Base-by-base conservation (phyloP, 306 rosid genomes). In the Styphnolobium japonicum region DNA sequence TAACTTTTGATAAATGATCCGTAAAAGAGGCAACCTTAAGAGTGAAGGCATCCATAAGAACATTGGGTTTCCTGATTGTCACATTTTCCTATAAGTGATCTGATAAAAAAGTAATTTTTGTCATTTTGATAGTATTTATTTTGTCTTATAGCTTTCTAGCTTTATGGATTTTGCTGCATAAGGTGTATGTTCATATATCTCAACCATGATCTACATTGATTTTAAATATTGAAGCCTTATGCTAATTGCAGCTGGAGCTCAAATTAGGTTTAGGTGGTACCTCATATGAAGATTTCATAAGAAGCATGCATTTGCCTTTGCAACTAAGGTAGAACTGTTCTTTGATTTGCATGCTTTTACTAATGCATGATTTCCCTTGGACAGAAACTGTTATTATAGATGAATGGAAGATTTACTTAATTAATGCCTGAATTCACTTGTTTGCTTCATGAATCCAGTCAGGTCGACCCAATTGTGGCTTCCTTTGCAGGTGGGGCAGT, bases 401-500 rank as follows among this genome's bases (percentile, higher is more conserved):
- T 53, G 78, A 80, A 31, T 25, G 40, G 9, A 15, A 18, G 19
- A 75, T 62, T n/a, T 85, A n/a, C 75, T n/a, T n/a, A n/a, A 27
- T 29, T 62, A 45, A 51, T 65, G 63, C 73, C 71, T 23, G 73
- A 75, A 72, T 52, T 22, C 15, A 67, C 55, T 80, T 78, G 60
- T 75, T 83, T 31, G 58, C 78, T 80, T 81, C 75, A 33, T 64
- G 39, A 52, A 64, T 64, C 71, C 93, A 95, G 98, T 86, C 98
- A 95, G 86, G 98, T 95, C 40, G 98, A 95, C 75, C 98, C 98
- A 39, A 95, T 95, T 62, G 97, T 95, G 80, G 98, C 98, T 21
- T 95, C 98, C 34, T 95, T 95, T 84, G 91, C 98, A 2, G 98
- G 98, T 40, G 98, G 98, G 40, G 96, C 98, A 6, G 98, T 95